These are phyloP conservation scores for Suillus occidentalis DNA, from an alignment of 768 basidiomycete genomes.

Conservation along the genomic window DNA sequence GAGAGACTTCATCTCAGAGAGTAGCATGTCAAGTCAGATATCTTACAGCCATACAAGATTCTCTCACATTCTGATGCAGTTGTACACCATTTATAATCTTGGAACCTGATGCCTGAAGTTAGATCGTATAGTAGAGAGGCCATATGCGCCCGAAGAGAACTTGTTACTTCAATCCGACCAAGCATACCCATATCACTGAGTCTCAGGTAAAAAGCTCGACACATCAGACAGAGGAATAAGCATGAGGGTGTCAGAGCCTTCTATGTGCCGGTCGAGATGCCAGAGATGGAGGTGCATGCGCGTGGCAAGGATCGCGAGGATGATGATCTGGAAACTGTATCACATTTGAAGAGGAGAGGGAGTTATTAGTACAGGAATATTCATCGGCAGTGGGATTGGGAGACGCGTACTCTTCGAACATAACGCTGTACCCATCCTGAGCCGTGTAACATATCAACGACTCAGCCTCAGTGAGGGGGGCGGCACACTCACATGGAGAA, in stretches of 20 bases:
- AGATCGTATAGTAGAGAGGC: neutral
- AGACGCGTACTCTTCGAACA: neutral
- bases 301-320: neutral
- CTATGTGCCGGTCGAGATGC: neutral
- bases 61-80: neutral
- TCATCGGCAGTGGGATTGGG: neutral
- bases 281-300: neutral
- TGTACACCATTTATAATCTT: neutral
- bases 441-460: neutral
- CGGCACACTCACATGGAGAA: neutral
- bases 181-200: too few relatives aligned
- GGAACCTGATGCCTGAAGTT: neutral
- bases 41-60: neutral
- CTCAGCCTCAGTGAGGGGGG: neutral
- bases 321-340: neutral
- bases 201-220: neutral
- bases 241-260: neutral
- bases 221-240: neutral
- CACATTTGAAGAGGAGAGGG: too few relatives aligned
- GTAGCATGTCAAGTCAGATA: neutral
- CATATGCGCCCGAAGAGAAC: neutral
- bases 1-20: neutral
- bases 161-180: neutral
- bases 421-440: neutral
- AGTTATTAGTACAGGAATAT: neutral